A percentile compares a stretch with the other conserved stretches of the same genome.
Evolutionary conservation across 169 alveolate genomes (phyloP).

Genomic region (Plasmodium gallinaceum): DNA sequence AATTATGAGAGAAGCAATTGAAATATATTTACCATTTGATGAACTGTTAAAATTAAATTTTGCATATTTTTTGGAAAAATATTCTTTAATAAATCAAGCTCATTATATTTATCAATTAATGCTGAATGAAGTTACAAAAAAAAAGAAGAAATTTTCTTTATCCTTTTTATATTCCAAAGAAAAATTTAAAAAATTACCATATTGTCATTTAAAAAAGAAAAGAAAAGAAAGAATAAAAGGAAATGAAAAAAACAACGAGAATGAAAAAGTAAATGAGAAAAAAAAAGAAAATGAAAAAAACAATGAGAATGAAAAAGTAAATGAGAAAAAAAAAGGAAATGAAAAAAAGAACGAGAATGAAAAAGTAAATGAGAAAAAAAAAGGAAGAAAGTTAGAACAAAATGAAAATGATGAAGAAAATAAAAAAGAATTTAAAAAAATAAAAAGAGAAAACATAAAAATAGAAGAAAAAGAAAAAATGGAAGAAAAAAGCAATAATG

Average conservation of each 20-base stretch:
- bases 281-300: neutral
- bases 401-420: slow-evolving; percentile 2
- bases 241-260: neutral
- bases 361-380: neutral
- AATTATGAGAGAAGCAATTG: slow-evolving; percentile 66
- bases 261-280: neutral
- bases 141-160: slow-evolving; percentile 41
- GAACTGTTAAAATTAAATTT: slow-evolving; percentile 65
- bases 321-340: neutral
- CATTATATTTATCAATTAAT: slow-evolving; percentile 64
- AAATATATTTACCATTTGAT: slow-evolving; percentile 59
- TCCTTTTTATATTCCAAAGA: slow-evolving; percentile 45
- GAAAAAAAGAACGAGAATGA: neutral
- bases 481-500: neutral
- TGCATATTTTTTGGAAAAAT: slow-evolving; percentile 70
- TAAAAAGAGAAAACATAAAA: too few species aligned
- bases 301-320: neutral
- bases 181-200: slow-evolving; percentile 20
- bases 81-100: slow-evolving; percentile 61
- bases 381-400: neutral
- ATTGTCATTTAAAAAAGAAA: neutral
- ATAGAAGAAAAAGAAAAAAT: neutral
- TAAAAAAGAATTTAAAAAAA: neutral
- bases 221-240: neutral
- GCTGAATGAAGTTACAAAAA: slow-evolving; percentile 53